These are phyloP conservation scores for Chaetoceros muelleri DNA, from an alignment of 108 stramenopile genomes.

Conservation along the genomic window DNA sequence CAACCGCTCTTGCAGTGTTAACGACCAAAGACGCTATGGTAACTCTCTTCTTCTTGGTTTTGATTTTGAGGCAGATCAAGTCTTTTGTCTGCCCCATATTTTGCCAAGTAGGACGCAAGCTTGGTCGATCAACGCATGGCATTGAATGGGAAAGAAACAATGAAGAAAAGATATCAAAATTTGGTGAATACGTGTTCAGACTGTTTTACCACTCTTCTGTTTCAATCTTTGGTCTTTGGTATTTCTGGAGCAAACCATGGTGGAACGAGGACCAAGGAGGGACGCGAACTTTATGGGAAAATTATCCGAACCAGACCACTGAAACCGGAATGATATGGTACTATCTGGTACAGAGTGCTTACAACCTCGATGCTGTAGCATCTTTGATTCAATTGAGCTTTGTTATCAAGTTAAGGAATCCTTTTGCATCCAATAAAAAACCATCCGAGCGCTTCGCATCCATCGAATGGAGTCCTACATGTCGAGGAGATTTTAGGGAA, in stretches of 20 bases:
- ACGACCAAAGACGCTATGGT: conserved; percentile 24
- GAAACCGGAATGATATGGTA: conserved; percentile 80
- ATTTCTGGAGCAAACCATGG: conserved; percentile 56
- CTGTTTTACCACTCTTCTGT: conserved; percentile 58
- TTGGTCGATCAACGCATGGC: conserved; percentile 56
- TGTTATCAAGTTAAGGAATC: conserved; percentile 11
- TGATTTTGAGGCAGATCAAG: conserved; percentile 44
- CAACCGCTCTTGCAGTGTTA: conserved; percentile 31
- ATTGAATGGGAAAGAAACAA: conserved; percentile 45
- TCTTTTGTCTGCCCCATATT: conserved; percentile 38
- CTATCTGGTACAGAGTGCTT: conserved; percentile 70
- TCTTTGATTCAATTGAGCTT: conserved; percentile 56
- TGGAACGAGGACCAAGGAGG: too few species aligned
- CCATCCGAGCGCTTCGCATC: conserved; percentile 8
- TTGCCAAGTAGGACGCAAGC: conserved; percentile 34
- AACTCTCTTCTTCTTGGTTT: conserved; percentile 25
- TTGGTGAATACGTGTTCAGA: conserved; percentile 85
- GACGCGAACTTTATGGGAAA: conserved; percentile 39
- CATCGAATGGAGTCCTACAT: conserved; percentile 46
- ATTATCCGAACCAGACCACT: conserved; percentile 57
- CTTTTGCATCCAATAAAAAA: conserved; percentile 5
- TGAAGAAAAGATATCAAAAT: conserved; percentile 56
- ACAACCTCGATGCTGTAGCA: conserved; percentile 77
- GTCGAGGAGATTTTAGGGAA: conserved; percentile 82
- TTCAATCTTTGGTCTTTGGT: conserved; percentile 38